These are phyloP conservation scores for Pseudogymnoascus sp. DNA, from an alignment of 2,329 filamentous ascomycete species.

Conservation along the genomic window DNA sequence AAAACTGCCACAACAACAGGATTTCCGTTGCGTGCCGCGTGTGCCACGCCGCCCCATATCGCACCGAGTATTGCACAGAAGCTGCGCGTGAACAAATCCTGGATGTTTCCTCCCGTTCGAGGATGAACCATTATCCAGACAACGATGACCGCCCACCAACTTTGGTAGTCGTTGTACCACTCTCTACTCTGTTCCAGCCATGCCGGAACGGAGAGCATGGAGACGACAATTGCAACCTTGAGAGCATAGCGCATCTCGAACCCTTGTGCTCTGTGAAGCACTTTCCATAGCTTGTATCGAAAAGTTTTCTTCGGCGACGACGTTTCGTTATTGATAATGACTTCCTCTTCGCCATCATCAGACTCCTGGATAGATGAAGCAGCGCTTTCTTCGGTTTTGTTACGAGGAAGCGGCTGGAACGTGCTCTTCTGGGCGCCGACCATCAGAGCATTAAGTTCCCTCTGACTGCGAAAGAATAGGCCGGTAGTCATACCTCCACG, in stretches of 20 bases:
- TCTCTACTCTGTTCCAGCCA: constrained; percentile 38
- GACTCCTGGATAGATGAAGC: constrained; percentile 20
- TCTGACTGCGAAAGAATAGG: constrained; percentile 32
- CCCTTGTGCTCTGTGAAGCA: constrained; percentile 46
- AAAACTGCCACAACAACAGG: constrained; percentile 49
- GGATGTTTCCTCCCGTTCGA: constrained; percentile 49
- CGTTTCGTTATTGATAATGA: constrained; percentile 34
- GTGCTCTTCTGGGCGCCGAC: constrained; percentile 27
- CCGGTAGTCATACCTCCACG: constrained; percentile 50
- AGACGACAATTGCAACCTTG: constrained; percentile 46
- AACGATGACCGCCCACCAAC: constrained; percentile 52
- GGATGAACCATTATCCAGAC: constrained; percentile 48
- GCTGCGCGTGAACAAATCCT: constrained; percentile 47
- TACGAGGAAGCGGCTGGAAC: constrained; percentile 28
- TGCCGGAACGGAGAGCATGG: constrained; percentile 45
- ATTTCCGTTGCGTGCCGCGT: constrained; percentile 43
- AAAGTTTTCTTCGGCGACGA: constrained; percentile 33
- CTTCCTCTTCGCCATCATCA: constrained; percentile 32
- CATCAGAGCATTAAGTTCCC: constrained; percentile 27
- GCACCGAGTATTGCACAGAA: constrained; percentile 45
- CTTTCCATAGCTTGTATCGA: constrained; percentile 42
- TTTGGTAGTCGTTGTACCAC: constrained; percentile 50
- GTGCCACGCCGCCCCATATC: constrained; percentile 47
- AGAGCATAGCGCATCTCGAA: constrained; percentile 52
- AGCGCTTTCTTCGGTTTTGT: constrained; percentile 1